A percentile compares a stretch with the other conserved stretches of the same genome.
Conservation (phyloP, 2,329 filamentous ascomycete species). For the Pseudocercospora ulei region DNA sequence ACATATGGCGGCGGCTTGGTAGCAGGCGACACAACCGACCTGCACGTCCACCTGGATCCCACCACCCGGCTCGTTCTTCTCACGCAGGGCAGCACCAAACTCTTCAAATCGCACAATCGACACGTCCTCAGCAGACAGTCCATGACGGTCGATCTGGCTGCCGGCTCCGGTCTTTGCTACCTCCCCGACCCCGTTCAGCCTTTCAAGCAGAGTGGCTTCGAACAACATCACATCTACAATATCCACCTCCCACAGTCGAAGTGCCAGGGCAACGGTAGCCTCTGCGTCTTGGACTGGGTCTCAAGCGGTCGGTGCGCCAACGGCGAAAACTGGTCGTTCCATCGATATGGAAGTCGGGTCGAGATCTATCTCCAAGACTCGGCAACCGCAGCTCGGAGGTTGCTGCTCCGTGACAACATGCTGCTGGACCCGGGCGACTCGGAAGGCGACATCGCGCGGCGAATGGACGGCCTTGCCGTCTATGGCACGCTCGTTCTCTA, state of each 20-base stretch:
- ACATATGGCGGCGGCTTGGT: slow-evolving; percentile 93
- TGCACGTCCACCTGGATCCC: slow-evolving; percentile 57
- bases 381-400: slow-evolving; percentile 38
- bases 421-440: slow-evolving; percentile 47
- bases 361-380: slow-evolving; percentile 59
- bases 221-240: slow-evolving; percentile 71
- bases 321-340: slow-evolving; percentile 80
- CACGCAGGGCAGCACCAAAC: slow-evolving; percentile 77
- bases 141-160: slow-evolving; percentile 43
- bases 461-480: slow-evolving; percentile 66
- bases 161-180: slow-evolving; percentile 48
- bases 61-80: slow-evolving; percentile 54
- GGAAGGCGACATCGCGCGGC: slow-evolving; percentile 34
- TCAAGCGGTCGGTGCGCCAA: slow-evolving; percentile 74
- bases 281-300: slow-evolving; percentile 90
- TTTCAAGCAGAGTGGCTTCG: slow-evolving; percentile 72
- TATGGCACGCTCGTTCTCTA: slow-evolving; percentile 78
- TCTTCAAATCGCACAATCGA: slow-evolving; percentile 66
- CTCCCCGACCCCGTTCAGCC: slow-evolving; percentile 91
- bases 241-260: slow-evolving; percentile 16
- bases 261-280: slow-evolving; percentile 33
- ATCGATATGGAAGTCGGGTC: slow-evolving; percentile 70
- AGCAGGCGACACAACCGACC: slow-evolving; percentile 69
- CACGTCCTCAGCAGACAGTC: slow-evolving; percentile 32
- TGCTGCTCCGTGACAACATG: slow-evolving; percentile 78